phyloP scores from a whole-genome alignment of 139 green algal species.

The Picochlorum sp. region DNA sequence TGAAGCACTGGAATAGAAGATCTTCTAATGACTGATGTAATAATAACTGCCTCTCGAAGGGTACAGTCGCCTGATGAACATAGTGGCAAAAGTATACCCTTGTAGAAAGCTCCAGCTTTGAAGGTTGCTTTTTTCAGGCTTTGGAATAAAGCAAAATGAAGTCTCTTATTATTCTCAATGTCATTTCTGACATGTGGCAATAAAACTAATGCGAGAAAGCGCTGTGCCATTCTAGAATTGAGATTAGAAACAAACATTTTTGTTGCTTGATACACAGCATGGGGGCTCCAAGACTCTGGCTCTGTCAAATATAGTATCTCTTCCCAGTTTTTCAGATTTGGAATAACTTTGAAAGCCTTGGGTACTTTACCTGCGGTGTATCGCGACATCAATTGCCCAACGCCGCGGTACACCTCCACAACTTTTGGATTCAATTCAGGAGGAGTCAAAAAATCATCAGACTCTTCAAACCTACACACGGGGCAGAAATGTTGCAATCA shows the following conservation, averaged over 20 bases:
- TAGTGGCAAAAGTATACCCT: conserved; percentile 88
- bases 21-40: conserved; percentile 70
- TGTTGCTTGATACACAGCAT: conserved; percentile 85
- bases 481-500: not conserved
- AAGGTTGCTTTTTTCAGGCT: conserved; percentile 95
- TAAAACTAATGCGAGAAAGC: conserved; percentile 92
- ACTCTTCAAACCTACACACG: conserved; percentile 6
- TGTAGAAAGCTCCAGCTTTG: conserved; percentile 97
- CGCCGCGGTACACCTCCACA: conserved; percentile 58
- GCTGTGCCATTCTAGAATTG: conserved; percentile 77
- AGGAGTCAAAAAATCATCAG: conserved; percentile 9
- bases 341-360: conserved; percentile 99
- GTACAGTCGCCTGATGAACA: conserved; percentile 72
- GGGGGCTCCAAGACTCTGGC: conserved; percentile 74
- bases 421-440: conserved; percentile 69
- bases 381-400: conserved; percentile 53
- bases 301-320: conserved; percentile 91
- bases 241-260: conserved; percentile 95
- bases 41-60: conserved; percentile 91
- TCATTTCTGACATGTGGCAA: conserved; percentile 81
- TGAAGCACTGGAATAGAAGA: conserved; percentile 88
- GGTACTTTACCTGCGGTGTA: conserved; percentile 83
- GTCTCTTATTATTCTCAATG: conserved; percentile 70
- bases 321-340: conserved; percentile 93
- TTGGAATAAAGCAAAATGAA: conserved; percentile 97